Conservation (phyloP, 495 filamentous ascomycete genomes). For the Xylaria intraflava region DNA sequence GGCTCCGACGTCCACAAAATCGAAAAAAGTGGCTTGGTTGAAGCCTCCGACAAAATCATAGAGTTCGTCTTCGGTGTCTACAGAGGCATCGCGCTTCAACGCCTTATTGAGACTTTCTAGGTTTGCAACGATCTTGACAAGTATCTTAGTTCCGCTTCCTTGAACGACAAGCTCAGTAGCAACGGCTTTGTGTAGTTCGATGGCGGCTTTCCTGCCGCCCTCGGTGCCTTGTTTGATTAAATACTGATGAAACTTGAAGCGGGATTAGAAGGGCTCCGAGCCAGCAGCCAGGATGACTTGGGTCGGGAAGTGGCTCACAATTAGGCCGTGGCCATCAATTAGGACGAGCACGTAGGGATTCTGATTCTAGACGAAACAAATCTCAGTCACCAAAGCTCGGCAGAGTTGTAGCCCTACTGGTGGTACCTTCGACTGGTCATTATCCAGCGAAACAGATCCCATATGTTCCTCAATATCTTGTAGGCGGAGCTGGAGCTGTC, state of each 20-base stretch:
- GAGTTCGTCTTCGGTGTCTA: conserved; percentile 45
- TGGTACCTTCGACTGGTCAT: conserved; percentile 34
- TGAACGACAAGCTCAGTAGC: conserved; percentile 31
- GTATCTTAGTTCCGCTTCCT: conserved; percentile 49
- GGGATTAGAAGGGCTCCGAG: conserved; percentile 10
- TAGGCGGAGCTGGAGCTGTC: conserved; percentile 40
- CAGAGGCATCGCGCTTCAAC: conserved; percentile 52
- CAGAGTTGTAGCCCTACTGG: not conserved
- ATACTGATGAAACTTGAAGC: conserved; percentile 55
- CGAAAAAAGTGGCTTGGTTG: conserved; percentile 64
- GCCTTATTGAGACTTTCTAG: conserved; percentile 55
- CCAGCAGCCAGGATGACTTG: not conserved
- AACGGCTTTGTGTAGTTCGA: conserved; percentile 51
- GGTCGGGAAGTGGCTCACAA: conserved; percentile 40
- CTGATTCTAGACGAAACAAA: conserved; percentile 47
- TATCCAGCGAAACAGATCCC: conserved; percentile 23
- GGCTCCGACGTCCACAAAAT: conserved; percentile 68
- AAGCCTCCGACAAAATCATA: conserved; percentile 71
- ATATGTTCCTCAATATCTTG: conserved; percentile 25
- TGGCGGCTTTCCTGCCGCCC: conserved; percentile 66
- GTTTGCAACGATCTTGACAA: conserved; percentile 65
- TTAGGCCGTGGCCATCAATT: conserved; percentile 71
- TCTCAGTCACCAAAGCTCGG: conserved; percentile 17
- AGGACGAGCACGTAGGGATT: conserved; percentile 71
- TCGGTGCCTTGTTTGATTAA: conserved; percentile 56